Evolutionary conservation across 2,329 filamentous ascomycete species (phyloP).

Genomic region (Hirsutella rhossiliensis): DNA sequence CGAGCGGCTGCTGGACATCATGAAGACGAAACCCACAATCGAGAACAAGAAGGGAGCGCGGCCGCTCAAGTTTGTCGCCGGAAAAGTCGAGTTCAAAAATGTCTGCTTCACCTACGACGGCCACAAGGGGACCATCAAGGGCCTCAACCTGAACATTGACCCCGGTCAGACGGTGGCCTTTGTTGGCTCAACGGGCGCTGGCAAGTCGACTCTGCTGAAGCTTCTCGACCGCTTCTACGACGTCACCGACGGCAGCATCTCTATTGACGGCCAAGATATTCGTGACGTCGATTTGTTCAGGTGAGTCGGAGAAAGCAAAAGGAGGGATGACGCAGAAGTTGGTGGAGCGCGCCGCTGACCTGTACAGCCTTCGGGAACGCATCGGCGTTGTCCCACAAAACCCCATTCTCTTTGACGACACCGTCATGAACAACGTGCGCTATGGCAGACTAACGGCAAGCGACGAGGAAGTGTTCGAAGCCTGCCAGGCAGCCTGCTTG

Average conservation of each 20-base stretch:
- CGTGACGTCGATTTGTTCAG: slow-evolving; percentile 39
- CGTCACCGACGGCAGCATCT: slow-evolving; percentile 37
- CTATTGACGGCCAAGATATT: slow-evolving; percentile 45
- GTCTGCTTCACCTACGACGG: slow-evolving; percentile 49
- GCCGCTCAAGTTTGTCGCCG: slow-evolving; percentile 37
- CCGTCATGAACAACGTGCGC: slow-evolving; percentile 46
- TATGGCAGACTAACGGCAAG: slow-evolving; percentile 42
- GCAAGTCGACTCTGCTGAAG: slow-evolving; percentile 46
- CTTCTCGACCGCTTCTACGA: slow-evolving; percentile 50
- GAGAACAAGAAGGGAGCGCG: slow-evolving; percentile 37
- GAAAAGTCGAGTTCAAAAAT: slow-evolving; percentile 40
- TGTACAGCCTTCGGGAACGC: slow-evolving; percentile 32
- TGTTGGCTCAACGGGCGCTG: slow-evolving; percentile 47
- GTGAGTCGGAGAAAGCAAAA: slow-evolving; percentile 11
- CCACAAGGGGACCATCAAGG: slow-evolving; percentile 43
- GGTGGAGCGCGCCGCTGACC: not conserved
- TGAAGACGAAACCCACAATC: slow-evolving; percentile 44
- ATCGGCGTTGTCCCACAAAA: slow-evolving; percentile 46
- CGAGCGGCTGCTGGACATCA: slow-evolving; percentile 44
- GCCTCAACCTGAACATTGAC: slow-evolving; percentile 36
- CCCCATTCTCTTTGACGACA: slow-evolving; percentile 44
- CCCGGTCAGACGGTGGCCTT: slow-evolving; percentile 45
- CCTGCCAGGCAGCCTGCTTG: slow-evolving; percentile 42
- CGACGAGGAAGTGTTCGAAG: slow-evolving; percentile 41
- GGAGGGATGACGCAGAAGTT: not conserved